Conservation (phyloP, 164 flowering plant species). For the Buxus sempervirens region DNA sequence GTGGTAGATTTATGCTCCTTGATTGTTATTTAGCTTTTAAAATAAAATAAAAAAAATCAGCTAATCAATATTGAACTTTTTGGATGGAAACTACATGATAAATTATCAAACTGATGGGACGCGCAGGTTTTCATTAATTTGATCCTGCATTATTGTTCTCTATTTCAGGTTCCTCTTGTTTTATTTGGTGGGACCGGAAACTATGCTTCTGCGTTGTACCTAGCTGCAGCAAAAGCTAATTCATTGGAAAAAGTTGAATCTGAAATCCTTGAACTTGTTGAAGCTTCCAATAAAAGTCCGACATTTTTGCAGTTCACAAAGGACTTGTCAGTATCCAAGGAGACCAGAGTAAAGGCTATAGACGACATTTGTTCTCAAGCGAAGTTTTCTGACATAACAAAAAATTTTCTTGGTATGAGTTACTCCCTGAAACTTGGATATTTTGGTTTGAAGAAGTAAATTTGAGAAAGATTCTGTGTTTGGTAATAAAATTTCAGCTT, state of each 20-base stretch:
- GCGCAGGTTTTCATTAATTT: not conserved
- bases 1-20: not conserved
- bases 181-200: slow-evolving; percentile 80
- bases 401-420: slow-evolving; percentile 69
- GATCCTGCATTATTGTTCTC: not conserved
- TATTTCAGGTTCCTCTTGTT: slow-evolving; percentile 60
- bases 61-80: not conserved
- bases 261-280: slow-evolving; percentile 63
- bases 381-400: slow-evolving; percentile 66
- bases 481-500: not conserved
- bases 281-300: slow-evolving; percentile 62
- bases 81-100: not conserved
- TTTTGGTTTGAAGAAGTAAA: not conserved
- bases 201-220: slow-evolving; percentile 81
- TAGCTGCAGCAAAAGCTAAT: slow-evolving; percentile 65
- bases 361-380: slow-evolving; percentile 51
- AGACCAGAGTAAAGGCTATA: slow-evolving; percentile 58
- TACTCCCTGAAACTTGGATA: not conserved
- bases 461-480: not conserved
- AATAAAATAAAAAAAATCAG: not conserved
- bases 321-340: slow-evolving; percentile 58
- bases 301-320: slow-evolving; percentile 61
- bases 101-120: not conserved
- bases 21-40: not conserved
- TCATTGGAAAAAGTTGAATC: slow-evolving; percentile 70